These are phyloP conservation scores for Aeminium ludgeri DNA, from an alignment of 495 filamentous ascomycete genomes.

Conservation along the genomic window DNA sequence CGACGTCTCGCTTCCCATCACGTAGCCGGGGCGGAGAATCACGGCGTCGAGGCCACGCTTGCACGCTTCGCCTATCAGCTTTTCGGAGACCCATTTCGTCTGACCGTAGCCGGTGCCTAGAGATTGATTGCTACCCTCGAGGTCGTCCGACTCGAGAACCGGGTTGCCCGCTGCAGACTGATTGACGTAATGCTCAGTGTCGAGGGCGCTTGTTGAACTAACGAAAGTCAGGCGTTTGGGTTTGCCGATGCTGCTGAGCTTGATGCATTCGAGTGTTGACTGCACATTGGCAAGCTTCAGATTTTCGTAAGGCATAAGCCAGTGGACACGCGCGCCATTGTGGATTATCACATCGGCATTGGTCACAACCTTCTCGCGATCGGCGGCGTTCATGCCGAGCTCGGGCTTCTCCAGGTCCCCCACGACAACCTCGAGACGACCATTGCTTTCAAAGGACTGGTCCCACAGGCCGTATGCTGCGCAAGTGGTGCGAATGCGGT, in stretches of 20 bases:
- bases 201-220: conserved; percentile 69
- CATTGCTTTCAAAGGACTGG: conserved; percentile 39
- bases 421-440: conserved; percentile 43
- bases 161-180: conserved; percentile 45
- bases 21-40: conserved; percentile 74
- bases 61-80: conserved; percentile 67
- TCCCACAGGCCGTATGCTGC: conserved; percentile 70
- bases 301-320: conserved; percentile 65
- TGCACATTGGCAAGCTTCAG: conserved; percentile 66
- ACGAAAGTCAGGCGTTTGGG: conserved; percentile 73
- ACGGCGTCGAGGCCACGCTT: conserved; percentile 55
- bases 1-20: conserved; percentile 55
- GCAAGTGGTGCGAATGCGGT: conserved; percentile 34
- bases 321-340: conserved; percentile 68
- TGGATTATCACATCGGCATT: conserved; percentile 70
- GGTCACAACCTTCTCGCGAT: conserved; percentile 46
- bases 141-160: conserved; percentile 46
- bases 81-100: conserved; percentile 71
- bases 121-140: conserved; percentile 45
- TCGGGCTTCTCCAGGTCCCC: conserved; percentile 57
- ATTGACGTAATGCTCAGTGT: conserved; percentile 61
- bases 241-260: conserved; percentile 57
- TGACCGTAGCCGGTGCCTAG: conserved; percentile 83
- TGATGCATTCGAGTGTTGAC: conserved; percentile 59
- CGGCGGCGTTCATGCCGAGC: conserved; percentile 47